Conservation (phyloP, 2,329 filamentous ascomycete genomes). For the Cadophora gregata region DNA sequence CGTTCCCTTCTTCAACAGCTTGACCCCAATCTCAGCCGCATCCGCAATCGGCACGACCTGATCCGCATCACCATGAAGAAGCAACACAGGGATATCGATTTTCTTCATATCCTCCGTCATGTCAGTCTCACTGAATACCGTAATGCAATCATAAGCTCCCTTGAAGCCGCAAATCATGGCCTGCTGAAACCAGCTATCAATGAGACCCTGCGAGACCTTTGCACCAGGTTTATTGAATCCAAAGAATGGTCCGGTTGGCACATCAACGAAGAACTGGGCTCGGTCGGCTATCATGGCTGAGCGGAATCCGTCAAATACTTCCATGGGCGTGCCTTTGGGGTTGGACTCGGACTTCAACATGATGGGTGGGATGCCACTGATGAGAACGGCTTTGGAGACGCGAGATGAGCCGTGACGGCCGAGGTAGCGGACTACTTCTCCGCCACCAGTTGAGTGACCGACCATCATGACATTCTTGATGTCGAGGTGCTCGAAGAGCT, state of each 20-base stretch:
- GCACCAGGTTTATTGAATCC: conserved; percentile 45
- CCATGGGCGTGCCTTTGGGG: conserved; percentile 45
- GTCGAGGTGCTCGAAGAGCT: conserved; percentile 47
- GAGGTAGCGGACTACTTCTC: conserved; percentile 48
- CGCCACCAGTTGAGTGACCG: conserved; percentile 50
- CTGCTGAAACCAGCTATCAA: conserved; percentile 49
- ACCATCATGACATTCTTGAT: conserved; percentile 46
- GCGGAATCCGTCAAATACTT: conserved; percentile 49
- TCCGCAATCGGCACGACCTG: conserved; percentile 48
- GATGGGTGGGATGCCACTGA: conserved; percentile 46
- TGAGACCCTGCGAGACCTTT: conserved; percentile 46
- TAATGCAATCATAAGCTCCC: conserved; percentile 48
- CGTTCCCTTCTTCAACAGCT: conserved; percentile 46
- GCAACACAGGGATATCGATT: conserved; percentile 48
- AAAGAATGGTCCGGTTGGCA: conserved; percentile 47
- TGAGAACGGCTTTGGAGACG: conserved; percentile 49
- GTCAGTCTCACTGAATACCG: conserved; percentile 50
- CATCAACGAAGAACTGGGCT: conserved; percentile 47
- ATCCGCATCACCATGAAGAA: conserved; percentile 51
- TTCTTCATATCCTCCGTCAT: conserved; percentile 49
- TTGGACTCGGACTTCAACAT: conserved; percentile 46
- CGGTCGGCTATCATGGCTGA: conserved; percentile 46
- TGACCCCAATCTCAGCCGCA: conserved; percentile 42
- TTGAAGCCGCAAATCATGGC: conserved; percentile 49
- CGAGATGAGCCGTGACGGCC: conserved; percentile 47